Percentiles rank a stretch among this genome's conserved stretches.
Evolutionary conservation across 2,329 filamentous ascomycete species (phyloP).

Genomic region (Akanthomyces muscarius): DNA sequence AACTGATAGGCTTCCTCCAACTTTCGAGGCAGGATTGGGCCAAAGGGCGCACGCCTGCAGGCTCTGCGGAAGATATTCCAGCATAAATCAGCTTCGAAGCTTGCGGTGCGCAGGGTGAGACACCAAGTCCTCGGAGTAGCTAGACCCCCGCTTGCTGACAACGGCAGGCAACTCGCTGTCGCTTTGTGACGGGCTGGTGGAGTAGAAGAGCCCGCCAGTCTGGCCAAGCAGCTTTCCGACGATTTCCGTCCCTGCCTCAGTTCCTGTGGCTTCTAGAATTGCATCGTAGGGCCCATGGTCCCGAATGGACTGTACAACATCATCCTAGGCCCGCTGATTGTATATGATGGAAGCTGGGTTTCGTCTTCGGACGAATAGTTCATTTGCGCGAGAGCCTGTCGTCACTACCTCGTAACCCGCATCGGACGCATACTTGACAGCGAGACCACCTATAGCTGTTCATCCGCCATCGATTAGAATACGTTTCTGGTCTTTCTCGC

Average conservation of each 20-base stretch:
- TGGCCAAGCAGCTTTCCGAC: not conserved
- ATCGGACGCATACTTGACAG: not conserved
- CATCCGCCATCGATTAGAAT: not conserved
- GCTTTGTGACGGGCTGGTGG: not conserved
- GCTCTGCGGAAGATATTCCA: not conserved
- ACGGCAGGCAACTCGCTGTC: not conserved
- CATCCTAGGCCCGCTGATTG: not conserved
- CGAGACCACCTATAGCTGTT: not conserved
- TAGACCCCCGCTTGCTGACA: not conserved
- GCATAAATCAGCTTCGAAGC: not conserved
- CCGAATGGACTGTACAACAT: not conserved
- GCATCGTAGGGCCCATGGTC: not conserved
- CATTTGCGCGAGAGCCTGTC: not conserved
- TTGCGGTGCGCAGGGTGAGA: not conserved
- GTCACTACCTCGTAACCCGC: not conserved
- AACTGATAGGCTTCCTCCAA: not conserved
- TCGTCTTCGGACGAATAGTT: not conserved
- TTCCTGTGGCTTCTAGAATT: not conserved
- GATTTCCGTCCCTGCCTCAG: not conserved
- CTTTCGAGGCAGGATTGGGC: not conserved
- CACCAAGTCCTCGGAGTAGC: not conserved
- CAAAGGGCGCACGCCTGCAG: not conserved
- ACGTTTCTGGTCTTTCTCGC: not conserved
- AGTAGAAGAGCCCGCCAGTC: not conserved
- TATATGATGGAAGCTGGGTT: not conserved